Percentiles rank a stretch among this genome's conserved stretches.
These are phyloP conservation scores for Amanita pallidorosea DNA, from an alignment of 768 basidiomycete species.

Conservation along the genomic window DNA sequence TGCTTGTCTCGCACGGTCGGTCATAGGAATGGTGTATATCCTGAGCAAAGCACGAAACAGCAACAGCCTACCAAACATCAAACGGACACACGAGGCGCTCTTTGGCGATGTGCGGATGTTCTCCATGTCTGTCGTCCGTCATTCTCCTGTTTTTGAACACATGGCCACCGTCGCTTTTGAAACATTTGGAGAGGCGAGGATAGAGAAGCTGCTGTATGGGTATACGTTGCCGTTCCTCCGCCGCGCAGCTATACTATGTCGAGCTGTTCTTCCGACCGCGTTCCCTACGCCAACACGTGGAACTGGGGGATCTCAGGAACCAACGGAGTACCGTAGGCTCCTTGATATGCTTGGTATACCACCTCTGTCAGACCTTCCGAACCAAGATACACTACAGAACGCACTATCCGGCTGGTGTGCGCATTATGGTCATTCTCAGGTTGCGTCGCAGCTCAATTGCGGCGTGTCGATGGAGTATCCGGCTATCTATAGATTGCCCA, in stretches of 20 bases:
- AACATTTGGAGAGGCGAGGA: conserved; percentile 71
- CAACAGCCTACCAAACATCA: conserved; percentile 29
- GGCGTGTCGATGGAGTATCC: conserved; percentile 79
- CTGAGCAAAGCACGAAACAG: conserved; percentile 61
- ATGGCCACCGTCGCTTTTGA: conserved; percentile 73
- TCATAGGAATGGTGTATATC: conserved; percentile 77
- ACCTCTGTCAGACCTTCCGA: conserved; percentile 64
- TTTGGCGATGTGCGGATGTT: conserved; percentile 86
- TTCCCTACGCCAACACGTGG: conserved; percentile 40
- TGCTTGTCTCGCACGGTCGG: conserved; percentile 76
- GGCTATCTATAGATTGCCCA: conserved; percentile 68
- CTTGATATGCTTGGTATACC: conserved; percentile 71
- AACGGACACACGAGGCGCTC: conserved; percentile 51
- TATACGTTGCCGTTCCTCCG: conserved; percentile 92
- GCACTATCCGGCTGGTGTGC: conserved; percentile 87
- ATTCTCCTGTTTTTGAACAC: conserved; percentile 81
- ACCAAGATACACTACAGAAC: conserved; percentile 81
- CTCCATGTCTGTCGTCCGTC: conserved; percentile 84
- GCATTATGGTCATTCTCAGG: conserved; percentile 76
- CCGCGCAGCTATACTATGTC: conserved; percentile 74
- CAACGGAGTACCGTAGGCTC: conserved; percentile 72
- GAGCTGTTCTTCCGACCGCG: conserved; percentile 55
- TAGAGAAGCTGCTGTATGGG: conserved; percentile 78
- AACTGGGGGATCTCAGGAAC: conserved; percentile 19
- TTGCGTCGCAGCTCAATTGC: conserved; percentile 69